Percentiles rank a stretch among this genome's conserved stretches.
These are phyloP conservation scores for Linnemannia schmuckeri DNA, from an alignment of 192 early-diverging fungal species.

Conservation along the genomic window DNA sequence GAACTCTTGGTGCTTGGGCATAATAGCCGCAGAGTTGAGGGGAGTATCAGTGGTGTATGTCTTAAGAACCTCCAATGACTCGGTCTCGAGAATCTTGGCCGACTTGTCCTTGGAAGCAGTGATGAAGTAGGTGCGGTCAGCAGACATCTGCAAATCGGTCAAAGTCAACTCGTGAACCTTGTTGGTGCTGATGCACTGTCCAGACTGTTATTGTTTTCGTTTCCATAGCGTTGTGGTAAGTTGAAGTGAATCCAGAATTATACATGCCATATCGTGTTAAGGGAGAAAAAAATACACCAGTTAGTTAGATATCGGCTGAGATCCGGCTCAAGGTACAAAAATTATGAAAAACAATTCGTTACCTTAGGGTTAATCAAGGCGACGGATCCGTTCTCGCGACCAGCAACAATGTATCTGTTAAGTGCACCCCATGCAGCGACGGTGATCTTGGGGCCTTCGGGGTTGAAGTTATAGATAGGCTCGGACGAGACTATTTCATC, in stretches of 20 bases:
- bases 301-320: not conserved
- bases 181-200: constrained; percentile 72
- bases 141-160: constrained; percentile 94
- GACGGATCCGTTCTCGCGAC: constrained; percentile 94
- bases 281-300: not conserved
- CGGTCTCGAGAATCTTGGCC: constrained; percentile 89
- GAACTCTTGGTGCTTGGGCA: constrained; percentile 85
- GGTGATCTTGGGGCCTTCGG: constrained; percentile 87
- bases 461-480: constrained; percentile 78
- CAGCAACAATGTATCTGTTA: constrained; percentile 93
- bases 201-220: constrained; percentile 64
- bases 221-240: not conserved
- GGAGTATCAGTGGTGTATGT: constrained; percentile 87
- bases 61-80: constrained; percentile 88
- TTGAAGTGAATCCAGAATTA: not conserved
- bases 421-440: constrained; percentile 93
- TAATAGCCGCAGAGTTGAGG: constrained; percentile 93
- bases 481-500: constrained; percentile 77
- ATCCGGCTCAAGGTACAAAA: not conserved
- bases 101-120: constrained; percentile 96
- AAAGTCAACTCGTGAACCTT: constrained; percentile 80
- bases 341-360: not conserved
- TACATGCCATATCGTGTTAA: not conserved
- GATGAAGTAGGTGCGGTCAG: constrained; percentile 93
- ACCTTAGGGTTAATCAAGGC: constrained; percentile 90